Evolutionary conservation across 208 protist species (phyloP).

Genomic region (Acanthamoeba pearcei): DNA sequence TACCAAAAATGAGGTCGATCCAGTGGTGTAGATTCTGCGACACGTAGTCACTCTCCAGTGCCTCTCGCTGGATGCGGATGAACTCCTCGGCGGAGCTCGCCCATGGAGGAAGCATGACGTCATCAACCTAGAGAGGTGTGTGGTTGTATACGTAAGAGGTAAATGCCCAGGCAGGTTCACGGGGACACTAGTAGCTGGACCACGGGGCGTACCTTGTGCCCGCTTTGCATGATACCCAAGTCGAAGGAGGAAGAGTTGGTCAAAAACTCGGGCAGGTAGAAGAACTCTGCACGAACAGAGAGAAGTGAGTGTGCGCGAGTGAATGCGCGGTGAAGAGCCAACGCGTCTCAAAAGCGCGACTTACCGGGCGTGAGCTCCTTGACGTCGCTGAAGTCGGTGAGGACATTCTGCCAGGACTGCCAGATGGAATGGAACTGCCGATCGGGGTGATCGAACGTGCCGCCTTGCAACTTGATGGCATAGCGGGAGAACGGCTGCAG

Average conservation of each 20-base stretch:
- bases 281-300: constrained; percentile 94
- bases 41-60: constrained; percentile 90
- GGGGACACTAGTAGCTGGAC: constrained; percentile 74
- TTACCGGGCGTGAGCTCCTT: constrained; percentile 89
- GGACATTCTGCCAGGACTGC: constrained; percentile 90
- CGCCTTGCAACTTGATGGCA: constrained; percentile 87
- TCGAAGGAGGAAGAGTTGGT: constrained; percentile 93
- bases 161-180: not conserved
- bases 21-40: constrained; percentile 93
- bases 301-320: constrained; percentile 89
- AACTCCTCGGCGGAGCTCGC: constrained; percentile 80
- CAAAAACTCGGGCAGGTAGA: constrained; percentile 97
- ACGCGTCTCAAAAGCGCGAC: constrained; percentile 85
- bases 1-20: constrained; percentile 94
- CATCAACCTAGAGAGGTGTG: constrained; percentile 84
- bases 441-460: constrained; percentile 75
- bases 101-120: constrained; percentile 97
- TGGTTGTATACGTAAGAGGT: no score
- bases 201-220: constrained; percentile 77
- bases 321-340: constrained; percentile 87
- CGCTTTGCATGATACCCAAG: constrained; percentile 89
- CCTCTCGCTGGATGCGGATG: constrained; percentile 90
- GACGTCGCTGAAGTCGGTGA: constrained; percentile 92
- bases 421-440: constrained; percentile 95
- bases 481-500: constrained; percentile 97